Conservation (phyloP, 768 basidiomycete genomes). For the Clavaria fumosa region DNA sequence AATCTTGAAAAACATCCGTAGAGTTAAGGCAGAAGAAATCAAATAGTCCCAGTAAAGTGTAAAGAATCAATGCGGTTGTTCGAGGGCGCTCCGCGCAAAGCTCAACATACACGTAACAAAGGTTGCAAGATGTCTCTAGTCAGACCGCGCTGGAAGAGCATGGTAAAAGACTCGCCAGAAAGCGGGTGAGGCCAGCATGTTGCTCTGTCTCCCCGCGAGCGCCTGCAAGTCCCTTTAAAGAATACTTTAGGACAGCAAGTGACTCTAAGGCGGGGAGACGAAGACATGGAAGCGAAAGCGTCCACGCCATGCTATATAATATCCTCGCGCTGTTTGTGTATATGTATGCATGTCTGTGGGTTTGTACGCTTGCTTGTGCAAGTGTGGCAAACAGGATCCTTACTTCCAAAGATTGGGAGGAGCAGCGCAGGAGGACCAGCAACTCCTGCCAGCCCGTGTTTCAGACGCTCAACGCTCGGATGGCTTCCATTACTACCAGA, state of each 20-base stretch:
- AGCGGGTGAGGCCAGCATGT: slow-evolving; percentile 15
- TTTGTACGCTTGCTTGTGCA: too few relatives aligned
- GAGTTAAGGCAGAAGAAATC: slow-evolving; percentile 38
- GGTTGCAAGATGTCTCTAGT: slow-evolving; percentile 15
- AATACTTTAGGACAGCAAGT: slow-evolving; percentile 35
- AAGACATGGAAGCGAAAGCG: slow-evolving; percentile 20
- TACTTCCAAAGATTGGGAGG: too few relatives aligned
- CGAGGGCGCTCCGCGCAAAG: not conserved
- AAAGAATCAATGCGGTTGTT: slow-evolving; percentile 1
- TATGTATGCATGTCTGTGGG: too few relatives aligned
- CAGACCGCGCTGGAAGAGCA: slow-evolving; percentile 16
- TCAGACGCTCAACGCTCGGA: slow-evolving; percentile 12
- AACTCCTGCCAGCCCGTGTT: not conserved
- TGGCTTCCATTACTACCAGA: slow-evolving; percentile 48
- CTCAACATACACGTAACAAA: slow-evolving; percentile 2
- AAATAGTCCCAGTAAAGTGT: slow-evolving; percentile 22
- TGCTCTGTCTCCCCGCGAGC: slow-evolving; percentile 56
- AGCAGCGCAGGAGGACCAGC: too few relatives aligned
- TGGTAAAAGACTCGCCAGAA: slow-evolving; percentile 11
- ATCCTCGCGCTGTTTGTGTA: not conserved
- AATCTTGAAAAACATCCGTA: slow-evolving; percentile 76
- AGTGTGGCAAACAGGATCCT: too few relatives aligned
- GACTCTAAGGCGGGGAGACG: slow-evolving; percentile 56
- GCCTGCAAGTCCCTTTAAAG: slow-evolving; percentile 35
- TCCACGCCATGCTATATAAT: not conserved